A percentile compares a stretch with the other conserved stretches of the same genome.
Evolutionary conservation across 331 rosid genomes (phyloP).

Genomic region (Arachis monticola): DNA sequence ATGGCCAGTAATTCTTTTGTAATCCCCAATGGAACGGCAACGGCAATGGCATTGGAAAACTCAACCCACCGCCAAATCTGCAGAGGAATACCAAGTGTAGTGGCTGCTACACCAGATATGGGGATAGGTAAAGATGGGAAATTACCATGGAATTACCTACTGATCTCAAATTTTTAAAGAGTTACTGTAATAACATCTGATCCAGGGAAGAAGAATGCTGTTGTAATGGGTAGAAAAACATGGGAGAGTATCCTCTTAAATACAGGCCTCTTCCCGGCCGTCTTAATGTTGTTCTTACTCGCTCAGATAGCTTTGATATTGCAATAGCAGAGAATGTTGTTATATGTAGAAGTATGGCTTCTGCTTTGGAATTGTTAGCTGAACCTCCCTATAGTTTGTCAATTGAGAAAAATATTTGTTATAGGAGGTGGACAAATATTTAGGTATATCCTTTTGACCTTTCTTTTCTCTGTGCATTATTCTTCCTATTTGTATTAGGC

Average conservation of each 20-base stretch:
- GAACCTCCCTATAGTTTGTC: slow-evolving; percentile 85
- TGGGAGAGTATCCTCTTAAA: slow-evolving; percentile 85
- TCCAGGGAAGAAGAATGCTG: slow-evolving; percentile 79
- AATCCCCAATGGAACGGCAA: slow-evolving; percentile 33
- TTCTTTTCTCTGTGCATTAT: neutral
- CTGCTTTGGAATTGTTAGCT: slow-evolving; percentile 85
- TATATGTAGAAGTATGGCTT: slow-evolving; percentile 74
- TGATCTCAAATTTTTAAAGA: slow-evolving; percentile 87
- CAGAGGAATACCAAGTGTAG: slow-evolving; percentile 95
- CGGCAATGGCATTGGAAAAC: slow-evolving; percentile 41
- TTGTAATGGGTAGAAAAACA: slow-evolving; percentile 92
- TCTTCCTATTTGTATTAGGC: slow-evolving; percentile 1
- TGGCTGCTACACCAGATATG: slow-evolving; percentile 83
- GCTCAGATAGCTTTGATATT: slow-evolving; percentile 86
- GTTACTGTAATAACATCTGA: slow-evolving; percentile 66
- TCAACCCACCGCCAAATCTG: slow-evolving; percentile 48
- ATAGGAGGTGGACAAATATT: slow-evolving; percentile 91
- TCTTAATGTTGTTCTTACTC: slow-evolving; percentile 90
- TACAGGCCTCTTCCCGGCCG: slow-evolving; percentile 85
- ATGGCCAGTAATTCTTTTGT: slow-evolving; percentile 67
- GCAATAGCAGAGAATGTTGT: slow-evolving; percentile 86
- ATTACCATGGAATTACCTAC: slow-evolving; percentile 84
- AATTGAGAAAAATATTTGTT: slow-evolving; percentile 86
- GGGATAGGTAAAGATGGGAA: slow-evolving; percentile 93
- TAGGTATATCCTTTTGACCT: slow-evolving; percentile 51